Evolutionary conservation across 345 rosid genomes (phyloP), one percentile per base, ranked within the genome.

Genomic region (Populus ilicifolia): DNA sequence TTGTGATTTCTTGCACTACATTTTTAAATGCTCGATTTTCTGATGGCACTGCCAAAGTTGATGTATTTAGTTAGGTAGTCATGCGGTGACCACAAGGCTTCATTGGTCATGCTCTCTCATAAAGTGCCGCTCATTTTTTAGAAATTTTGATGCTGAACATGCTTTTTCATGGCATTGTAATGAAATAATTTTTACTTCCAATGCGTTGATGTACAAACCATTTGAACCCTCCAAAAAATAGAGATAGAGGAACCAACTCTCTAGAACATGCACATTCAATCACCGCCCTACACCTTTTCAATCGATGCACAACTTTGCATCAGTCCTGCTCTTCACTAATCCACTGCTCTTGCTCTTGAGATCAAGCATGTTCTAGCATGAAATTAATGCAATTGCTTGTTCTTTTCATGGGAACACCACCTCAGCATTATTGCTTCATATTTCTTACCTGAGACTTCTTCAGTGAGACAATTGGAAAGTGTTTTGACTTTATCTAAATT

Each of bases 351-450:
- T 27, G 61, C 17, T 18, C 41, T 29, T 38, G 9, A 72, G n/a
- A 23, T 67, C 14, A 25, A 36, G 59, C 16, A 70, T 48, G 52
- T 70, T 79, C 35, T 64, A 59, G 50, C 56, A 70, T 65, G 27
- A 52, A 70, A 4, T 33, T 33, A 33, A 70, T 70, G 76, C 36
- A 66, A 76, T 79, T 77, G 75, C 82, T 75, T 78, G 72, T 75
- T 80, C 68, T 78, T 80, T 77, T 77, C 74, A 76, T 41, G 61
- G 33, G 21, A 65, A 14, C 64, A 61, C 56, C 35, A 41, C 73
- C 29, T 77, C 66, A 61, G 35, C 46, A 4, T 78, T 69, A 43
- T 75, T 69, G 69, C 27, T 70, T 61, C n/a, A 9, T 73, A 23
- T 63, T 52, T 68, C 75, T 76, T 59, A 13, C 13, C 68, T 3